Conservation (phyloP, 148 eudicot species). For the Persicaria tinctoria region DNA sequence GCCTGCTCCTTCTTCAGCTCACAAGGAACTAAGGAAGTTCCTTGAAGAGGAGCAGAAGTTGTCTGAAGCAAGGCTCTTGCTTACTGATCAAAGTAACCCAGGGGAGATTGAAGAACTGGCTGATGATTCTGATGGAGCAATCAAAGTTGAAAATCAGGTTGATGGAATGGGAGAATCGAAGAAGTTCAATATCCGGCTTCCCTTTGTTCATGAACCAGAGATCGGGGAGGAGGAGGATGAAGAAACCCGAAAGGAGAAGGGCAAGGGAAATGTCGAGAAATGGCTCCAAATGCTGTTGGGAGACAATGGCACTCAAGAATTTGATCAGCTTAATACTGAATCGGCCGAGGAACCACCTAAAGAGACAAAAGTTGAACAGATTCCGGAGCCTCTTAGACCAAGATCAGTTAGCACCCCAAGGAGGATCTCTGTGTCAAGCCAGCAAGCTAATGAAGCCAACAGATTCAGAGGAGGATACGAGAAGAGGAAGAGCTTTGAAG, state of each 20-base stretch:
- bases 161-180: slow-evolving; percentile 21
- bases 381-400: slow-evolving; percentile 19
- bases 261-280: slow-evolving; percentile 84
- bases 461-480: slow-evolving; percentile 11
- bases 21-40: slow-evolving; percentile 65
- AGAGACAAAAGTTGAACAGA: slow-evolving; percentile 22
- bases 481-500: slow-evolving; percentile 34
- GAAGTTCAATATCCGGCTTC: slow-evolving; percentile 25
- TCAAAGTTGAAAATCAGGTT: slow-evolving; percentile 15
- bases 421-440: slow-evolving; percentile 27
- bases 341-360: slow-evolving; percentile 26
- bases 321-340: slow-evolving; percentile 20
- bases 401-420: slow-evolving; percentile 34
- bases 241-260: slow-evolving; percentile 64
- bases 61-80: slow-evolving; percentile 42
- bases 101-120: slow-evolving; percentile 23
- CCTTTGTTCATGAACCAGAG: slow-evolving; percentile 27
- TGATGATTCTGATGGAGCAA: slow-evolving; percentile 17
- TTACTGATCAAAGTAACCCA: slow-evolving; percentile 25
- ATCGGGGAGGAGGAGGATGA: slow-evolving; percentile 47
- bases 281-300: slow-evolving; percentile 78
- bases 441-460: slow-evolving; percentile 13
- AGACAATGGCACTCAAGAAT: slow-evolving; percentile 22
- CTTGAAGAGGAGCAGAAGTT: slow-evolving; percentile 79
- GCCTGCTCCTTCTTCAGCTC: slow-evolving; percentile 18